Percentiles rank a stretch among this genome's conserved stretches.
phyloP scores from a whole-genome alignment of 2,329 filamentous ascomycete species.

The Botrytis tulipae region DNA sequence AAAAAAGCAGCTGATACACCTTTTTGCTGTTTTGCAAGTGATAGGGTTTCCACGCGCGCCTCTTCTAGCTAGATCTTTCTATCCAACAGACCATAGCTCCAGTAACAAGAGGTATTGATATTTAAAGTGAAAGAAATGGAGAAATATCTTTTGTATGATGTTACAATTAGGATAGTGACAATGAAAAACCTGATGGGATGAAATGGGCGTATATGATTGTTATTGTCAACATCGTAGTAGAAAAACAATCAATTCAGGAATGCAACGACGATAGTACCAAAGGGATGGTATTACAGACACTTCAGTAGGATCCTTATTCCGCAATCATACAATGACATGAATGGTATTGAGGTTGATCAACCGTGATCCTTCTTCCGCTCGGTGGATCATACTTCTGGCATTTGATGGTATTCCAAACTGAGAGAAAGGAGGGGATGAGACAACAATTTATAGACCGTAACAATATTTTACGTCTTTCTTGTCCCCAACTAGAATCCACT shows the following conservation, averaged over 20 bases:
- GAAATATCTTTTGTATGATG: background rate
- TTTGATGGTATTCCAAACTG: background rate
- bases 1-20: background rate
- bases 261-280: background rate
- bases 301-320: background rate
- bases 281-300: background rate
- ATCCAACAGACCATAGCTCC: accelerated
- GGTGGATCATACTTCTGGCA: background rate
- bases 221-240: background rate
- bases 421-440: background rate
- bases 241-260: too few species aligned
- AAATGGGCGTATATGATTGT: background rate
- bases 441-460: background rate
- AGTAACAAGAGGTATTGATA: background rate
- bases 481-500: background rate
- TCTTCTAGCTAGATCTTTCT: background rate
- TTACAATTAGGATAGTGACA: background rate
- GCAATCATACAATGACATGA: background rate
- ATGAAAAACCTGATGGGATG: accelerated
- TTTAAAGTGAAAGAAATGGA: background rate
- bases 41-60: accelerated
- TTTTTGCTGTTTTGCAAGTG: background rate
- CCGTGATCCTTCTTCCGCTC: background rate
- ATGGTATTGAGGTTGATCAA: background rate
- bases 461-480: background rate